Conservation (phyloP, 2,329 filamentous ascomycete species). For the Pseudofabraea citricarpa region DNA sequence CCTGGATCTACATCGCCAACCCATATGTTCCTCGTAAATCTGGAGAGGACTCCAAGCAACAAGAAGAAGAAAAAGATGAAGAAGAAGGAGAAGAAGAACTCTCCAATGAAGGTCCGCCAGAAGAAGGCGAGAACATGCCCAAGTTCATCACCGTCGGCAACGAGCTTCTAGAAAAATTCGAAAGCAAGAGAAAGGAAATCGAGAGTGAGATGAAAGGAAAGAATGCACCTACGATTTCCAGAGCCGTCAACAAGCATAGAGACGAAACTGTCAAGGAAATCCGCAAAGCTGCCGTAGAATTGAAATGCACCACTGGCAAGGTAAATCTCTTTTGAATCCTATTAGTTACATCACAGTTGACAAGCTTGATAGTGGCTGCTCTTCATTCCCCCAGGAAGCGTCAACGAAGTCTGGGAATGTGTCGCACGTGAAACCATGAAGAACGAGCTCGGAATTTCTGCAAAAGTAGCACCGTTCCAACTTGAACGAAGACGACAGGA, state of each 20-base stretch:
- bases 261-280: slow-evolving; percentile 49
- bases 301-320: slow-evolving; percentile 62
- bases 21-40: slow-evolving; percentile 40
- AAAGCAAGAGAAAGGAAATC: slow-evolving; percentile 40
- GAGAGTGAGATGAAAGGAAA: slow-evolving; percentile 34
- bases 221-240: slow-evolving; percentile 13
- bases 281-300: slow-evolving; percentile 52
- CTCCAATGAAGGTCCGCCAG: slow-evolving; percentile 19
- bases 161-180: slow-evolving; percentile 27
- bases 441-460: slow-evolving; percentile 64
- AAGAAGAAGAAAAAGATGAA: background rate
- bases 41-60: slow-evolving; percentile 18
- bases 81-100: too few species aligned
- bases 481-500: slow-evolving; percentile 34
- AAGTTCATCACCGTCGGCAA: slow-evolving; percentile 14
- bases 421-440: slow-evolving; percentile 63
- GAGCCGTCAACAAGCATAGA: slow-evolving; percentile 26
- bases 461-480: slow-evolving; percentile 64
- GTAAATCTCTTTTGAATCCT: slow-evolving; percentile 29
- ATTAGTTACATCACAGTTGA: background rate
- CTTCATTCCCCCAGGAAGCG: slow-evolving; percentile 49
- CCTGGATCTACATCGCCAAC: slow-evolving; percentile 73
- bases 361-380: slow-evolving; percentile 62
- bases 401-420: slow-evolving; percentile 60
- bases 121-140: slow-evolving; percentile 15